Conservation (phyloP, 176 grass and related monocot genomes). For the Avena atlantica region DNA sequence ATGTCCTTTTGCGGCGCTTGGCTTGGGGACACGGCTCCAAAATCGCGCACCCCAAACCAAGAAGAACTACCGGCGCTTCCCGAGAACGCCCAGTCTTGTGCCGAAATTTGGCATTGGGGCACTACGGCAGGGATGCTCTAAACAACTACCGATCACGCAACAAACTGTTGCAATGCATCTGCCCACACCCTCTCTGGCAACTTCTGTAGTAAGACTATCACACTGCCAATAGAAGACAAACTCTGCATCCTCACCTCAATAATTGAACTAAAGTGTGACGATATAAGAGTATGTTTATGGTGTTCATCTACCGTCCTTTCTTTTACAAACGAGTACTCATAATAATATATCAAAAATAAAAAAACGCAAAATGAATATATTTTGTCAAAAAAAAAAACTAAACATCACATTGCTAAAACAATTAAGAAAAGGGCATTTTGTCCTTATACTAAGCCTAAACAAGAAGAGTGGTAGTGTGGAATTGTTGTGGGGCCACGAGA, state of each 20-base stretch:
- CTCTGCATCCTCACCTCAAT: slow-evolving; percentile 16
- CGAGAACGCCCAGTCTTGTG: too few species aligned
- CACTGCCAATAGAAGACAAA: neutral
- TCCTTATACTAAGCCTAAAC: neutral
- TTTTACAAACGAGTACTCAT: neutral
- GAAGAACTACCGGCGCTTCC: too few species aligned
- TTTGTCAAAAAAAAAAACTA: neutral
- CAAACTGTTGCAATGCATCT: neutral
- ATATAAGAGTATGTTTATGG: neutral
- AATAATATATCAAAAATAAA: neutral
- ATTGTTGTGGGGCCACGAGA: neutral
- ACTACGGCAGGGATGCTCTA: neutral
- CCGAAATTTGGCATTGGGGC: too few species aligned
- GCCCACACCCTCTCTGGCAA: slow-evolving; percentile 8
- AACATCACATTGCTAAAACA: neutral
- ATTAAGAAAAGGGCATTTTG: neutral
- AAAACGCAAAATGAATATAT: neutral
- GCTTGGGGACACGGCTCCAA: too few species aligned
- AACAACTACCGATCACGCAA: neutral
- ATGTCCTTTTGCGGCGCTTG: too few species aligned
- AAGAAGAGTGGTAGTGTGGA: neutral
- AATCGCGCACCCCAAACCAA: too few species aligned
- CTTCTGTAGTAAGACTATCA: neutral
- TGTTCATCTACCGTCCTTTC: neutral
- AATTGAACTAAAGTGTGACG: neutral